A percentile compares a stretch with the other conserved stretches of the same genome.
Evolutionary conservation across 257 asterid species (phyloP).

Genomic region (Salvia miltiorrhiza): DNA sequence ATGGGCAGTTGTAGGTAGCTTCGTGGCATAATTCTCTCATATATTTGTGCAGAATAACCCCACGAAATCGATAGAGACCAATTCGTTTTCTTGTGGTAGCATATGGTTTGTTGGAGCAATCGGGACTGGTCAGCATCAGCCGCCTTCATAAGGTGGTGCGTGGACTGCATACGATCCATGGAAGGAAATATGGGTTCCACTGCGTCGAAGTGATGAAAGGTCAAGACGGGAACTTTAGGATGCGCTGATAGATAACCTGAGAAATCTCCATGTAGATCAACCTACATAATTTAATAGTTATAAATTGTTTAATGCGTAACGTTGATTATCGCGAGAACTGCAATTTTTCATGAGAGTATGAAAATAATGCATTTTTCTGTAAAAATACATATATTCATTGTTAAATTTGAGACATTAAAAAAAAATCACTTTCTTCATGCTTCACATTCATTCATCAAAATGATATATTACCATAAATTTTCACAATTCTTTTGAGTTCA

Average conservation of each 20-base stretch:
- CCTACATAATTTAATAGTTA: constrained; percentile 20
- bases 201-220: constrained; percentile 54
- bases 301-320: not conserved
- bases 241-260: constrained; percentile 55
- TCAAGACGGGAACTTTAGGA: constrained; percentile 47
- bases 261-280: constrained; percentile 47
- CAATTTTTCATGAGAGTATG: too few species aligned
- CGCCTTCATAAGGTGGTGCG: constrained; percentile 62
- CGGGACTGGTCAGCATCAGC: constrained; percentile 52
- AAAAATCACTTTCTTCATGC: too few species aligned
- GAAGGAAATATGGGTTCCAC: constrained; percentile 50
- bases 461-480: too few species aligned
- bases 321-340: too few species aligned
- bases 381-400: too few species aligned
- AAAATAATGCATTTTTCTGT: too few species aligned
- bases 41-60: constrained; percentile 56
- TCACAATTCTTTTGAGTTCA: too few species aligned
- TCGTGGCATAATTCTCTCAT: constrained; percentile 42
- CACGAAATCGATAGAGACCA: constrained; percentile 54
- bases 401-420: too few species aligned
- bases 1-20: constrained; percentile 48
- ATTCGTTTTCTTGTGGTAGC: constrained; percentile 34
- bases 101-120: constrained; percentile 50
- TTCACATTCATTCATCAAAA: too few species aligned
- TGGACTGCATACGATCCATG: constrained; percentile 40